phyloP scores from a whole-genome alignment of 106 monocot species.

The Dendrobium officinale region DNA sequence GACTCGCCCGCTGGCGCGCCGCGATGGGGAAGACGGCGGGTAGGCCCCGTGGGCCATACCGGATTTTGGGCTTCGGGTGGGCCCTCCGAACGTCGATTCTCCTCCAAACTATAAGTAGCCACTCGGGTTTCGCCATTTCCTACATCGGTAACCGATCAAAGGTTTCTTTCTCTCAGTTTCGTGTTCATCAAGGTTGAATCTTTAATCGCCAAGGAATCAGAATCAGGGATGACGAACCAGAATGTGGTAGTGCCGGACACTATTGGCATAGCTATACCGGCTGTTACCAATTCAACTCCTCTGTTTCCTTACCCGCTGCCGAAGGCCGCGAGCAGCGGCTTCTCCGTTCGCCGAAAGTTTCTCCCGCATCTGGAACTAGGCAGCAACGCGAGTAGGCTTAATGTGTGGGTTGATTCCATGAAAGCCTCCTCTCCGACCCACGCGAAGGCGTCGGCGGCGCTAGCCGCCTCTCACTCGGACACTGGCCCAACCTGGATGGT shows the following conservation, averaged over 20 bases:
- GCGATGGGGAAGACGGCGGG: neutral
- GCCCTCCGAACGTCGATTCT: neutral
- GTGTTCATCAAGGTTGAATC: neutral
- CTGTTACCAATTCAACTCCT: slow-evolving; percentile 12
- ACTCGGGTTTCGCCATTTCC: slow-evolving; percentile 1
- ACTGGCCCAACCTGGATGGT: slow-evolving; percentile 32
- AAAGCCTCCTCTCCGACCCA: slow-evolving; percentile 59
- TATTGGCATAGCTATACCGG: slow-evolving; percentile 7
- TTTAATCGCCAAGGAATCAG: neutral
- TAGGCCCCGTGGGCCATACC: neutral
- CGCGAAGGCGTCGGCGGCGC: slow-evolving; percentile 12
- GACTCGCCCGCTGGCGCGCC: neutral
- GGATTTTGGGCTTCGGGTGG: neutral
- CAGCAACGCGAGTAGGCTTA: slow-evolving; percentile 10
- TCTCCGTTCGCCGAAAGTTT: slow-evolving; percentile 11
- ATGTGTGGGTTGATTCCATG: slow-evolving; percentile 50
- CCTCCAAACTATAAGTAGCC: slow-evolving; percentile 5
- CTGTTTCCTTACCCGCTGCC: slow-evolving; percentile 17
- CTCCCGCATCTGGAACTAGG: slow-evolving; percentile 20
- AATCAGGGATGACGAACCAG: slow-evolving; percentile 52
- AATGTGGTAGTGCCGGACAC: slow-evolving; percentile 36
- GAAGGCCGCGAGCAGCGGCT: slow-evolving; percentile 1
- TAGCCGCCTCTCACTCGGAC: neutral
- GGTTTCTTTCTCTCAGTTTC: neutral
- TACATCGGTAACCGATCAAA: neutral